A percentile compares a stretch with the other conserved stretches of the same genome.
These are phyloP conservation scores for Beverwykella pulmonaria DNA, from an alignment of 495 filamentous ascomycete genomes.

Conservation along the genomic window DNA sequence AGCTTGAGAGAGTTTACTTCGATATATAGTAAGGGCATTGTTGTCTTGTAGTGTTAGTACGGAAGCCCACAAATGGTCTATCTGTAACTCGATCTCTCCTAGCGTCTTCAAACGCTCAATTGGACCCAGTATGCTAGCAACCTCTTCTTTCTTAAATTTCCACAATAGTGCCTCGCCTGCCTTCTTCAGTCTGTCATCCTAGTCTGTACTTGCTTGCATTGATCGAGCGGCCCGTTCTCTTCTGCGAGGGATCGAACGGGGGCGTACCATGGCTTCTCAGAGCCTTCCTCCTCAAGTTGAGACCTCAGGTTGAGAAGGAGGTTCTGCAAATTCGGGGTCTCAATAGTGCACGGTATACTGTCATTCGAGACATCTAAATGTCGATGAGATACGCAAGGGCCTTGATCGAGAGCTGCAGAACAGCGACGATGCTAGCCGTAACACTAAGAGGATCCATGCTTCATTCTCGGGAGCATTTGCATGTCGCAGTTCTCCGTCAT, in stretches of 20 bases:
- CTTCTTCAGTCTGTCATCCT: conserved; percentile 36
- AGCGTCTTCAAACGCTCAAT: no score
- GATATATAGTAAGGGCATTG: neutral
- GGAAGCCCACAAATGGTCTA: conserved; percentile 42
- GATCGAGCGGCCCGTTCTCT: conserved; percentile 39
- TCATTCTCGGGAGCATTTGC: no score
- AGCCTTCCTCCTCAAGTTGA: conserved; percentile 33
- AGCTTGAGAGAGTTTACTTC: no score
- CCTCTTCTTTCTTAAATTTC: no score
- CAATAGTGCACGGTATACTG: conserved; percentile 24
- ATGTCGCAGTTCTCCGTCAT: no score
- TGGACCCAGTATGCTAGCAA: no score
- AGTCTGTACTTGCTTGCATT: conserved; percentile 25
- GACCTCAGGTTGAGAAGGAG: conserved; percentile 38
- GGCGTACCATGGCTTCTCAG: conserved; percentile 28
- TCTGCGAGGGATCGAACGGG: conserved; percentile 32
- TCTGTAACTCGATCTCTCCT: conserved; percentile 36
- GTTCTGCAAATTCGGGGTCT: conserved; percentile 30
- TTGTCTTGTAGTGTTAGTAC: neutral
- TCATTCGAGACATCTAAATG: conserved; percentile 38
- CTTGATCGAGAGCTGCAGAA: neutral
- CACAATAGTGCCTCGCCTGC: conserved; percentile 40
- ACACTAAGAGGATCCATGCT: neutral
- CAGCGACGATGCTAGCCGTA: neutral
- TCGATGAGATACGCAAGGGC: neutral